These are phyloP conservation scores for Coemansia pectinata DNA, from an alignment of 192 early-diverging fungal species.

Conservation along the genomic window DNA sequence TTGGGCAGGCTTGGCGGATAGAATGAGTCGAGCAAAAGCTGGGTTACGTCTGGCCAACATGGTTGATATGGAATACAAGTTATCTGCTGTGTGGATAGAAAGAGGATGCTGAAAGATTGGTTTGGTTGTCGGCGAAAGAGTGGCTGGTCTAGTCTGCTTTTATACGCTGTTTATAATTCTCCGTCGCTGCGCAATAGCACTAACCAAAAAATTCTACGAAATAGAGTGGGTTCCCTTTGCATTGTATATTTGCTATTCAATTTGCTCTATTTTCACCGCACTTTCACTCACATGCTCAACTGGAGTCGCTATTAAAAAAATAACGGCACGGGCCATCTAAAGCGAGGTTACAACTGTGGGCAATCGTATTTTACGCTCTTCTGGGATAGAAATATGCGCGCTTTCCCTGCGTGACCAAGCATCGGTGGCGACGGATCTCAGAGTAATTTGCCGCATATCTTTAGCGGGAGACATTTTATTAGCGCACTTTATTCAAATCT, in stretches of 20 bases:
- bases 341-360: background rate
- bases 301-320: background rate
- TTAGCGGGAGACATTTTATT: background rate
- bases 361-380: background rate
- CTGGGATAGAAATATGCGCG: background rate
- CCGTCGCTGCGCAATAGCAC: background rate
- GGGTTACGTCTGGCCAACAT: constrained; percentile 6
- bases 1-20: background rate
- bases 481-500: background rate
- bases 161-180: background rate
- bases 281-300: background rate
- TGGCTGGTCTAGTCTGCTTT: background rate
- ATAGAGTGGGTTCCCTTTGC: background rate
- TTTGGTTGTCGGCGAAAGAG: background rate
- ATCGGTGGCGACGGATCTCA: background rate
- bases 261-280: background rate
- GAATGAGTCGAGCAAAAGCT: background rate
- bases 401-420: background rate
- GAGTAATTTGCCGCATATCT: background rate
- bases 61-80: background rate
- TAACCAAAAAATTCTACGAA: background rate
- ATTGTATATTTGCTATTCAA: background rate
- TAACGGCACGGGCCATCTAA: background rate
- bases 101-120: background rate
- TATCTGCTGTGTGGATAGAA: background rate